Percentiles rank a stretch among this genome's conserved stretches.
phyloP scores from a whole-genome alignment of 2,329 filamentous ascomycete genomes.

The Paraphoma sp. region DNA sequence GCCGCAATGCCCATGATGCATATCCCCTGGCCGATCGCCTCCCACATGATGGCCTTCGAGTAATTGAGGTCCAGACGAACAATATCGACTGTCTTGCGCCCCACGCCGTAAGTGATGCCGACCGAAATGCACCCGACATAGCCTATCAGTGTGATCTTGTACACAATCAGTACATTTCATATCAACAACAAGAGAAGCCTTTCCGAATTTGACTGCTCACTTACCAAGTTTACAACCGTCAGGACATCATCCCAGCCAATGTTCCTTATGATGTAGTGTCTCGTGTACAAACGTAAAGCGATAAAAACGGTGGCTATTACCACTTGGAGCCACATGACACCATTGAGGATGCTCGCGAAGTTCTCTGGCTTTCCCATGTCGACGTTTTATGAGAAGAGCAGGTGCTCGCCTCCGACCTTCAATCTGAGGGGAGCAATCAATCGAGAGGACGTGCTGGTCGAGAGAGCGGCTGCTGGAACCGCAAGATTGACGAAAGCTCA shows the following conservation, averaged over 20 bases:
- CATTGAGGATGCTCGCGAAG: conserved; percentile 31
- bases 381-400: neutral
- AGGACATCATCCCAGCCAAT: conserved; percentile 39
- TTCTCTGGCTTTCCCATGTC: conserved; percentile 29
- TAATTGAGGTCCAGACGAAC: conserved; percentile 24
- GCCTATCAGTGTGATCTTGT: conserved; percentile 31
- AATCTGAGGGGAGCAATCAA: too few species aligned
- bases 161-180: neutral
- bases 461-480: too few species aligned
- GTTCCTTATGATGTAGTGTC: conserved; percentile 33
- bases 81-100: conserved; percentile 32
- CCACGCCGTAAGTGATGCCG: conserved; percentile 35
- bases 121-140: conserved; percentile 34
- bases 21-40: conserved; percentile 38
- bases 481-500: too few species aligned
- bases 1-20: conserved; percentile 42
- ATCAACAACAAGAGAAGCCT: too few species aligned
- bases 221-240: conserved; percentile 36
- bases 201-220: neutral
- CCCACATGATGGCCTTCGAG: conserved; percentile 41
- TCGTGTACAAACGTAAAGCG: conserved; percentile 34
- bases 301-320: conserved; percentile 32
- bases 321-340: conserved; percentile 41
- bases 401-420: too few species aligned
- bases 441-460: too few species aligned